Base-by-base conservation (phyloP, 768 basidiomycete genomes). In the Mycena capillaripes region DNA sequence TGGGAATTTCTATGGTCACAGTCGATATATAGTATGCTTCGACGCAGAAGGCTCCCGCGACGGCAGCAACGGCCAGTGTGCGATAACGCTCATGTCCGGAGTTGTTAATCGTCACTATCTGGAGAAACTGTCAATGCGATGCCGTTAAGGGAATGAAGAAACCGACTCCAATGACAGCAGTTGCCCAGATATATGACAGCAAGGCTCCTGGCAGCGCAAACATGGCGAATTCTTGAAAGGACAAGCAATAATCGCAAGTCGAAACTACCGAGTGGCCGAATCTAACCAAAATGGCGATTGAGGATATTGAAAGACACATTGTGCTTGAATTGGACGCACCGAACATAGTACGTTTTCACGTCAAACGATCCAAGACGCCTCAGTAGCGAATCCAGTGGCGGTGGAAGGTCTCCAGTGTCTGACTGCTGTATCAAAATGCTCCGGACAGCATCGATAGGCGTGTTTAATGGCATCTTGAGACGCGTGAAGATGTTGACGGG, bases 201-300 rank as follows among this genome's bases (percentile, higher is more conserved):
- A 91, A 78, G 23, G 88, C 83, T 9, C 83, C 81, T 1, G 92
- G 89, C 29, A 92, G 77, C 9, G 88, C 86, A 77, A 88, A 91
- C 16, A 92, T 79, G 11, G 86, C 86, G 77, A 88, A 94, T 68
- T 94, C 93, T 30, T 86, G 79, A 60, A 84, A 84, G 17, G 90
- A 88, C 25, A 84, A 85, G 79, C 93, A 95, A 77, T 91, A 89
- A n/a, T 85, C 85, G 80, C 93, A 95, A 10, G 85, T 86, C 53
- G 89, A 83, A 19, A 95, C 80, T 6, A 89, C 88, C 30, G 85
- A 79, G 79, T 95, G 93, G 27, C 93, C 93, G 70, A 93, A 92
- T 67, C 93, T 93, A 73, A 17, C 19, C 76, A n/a, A 75, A 50
- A n/a, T 23, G 14, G 2, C 25, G 16, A 10, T 17, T 27, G 21